These are phyloP conservation scores for Pulveroboletus sp. DNA, from an alignment of 768 basidiomycete genomes.

Conservation along the genomic window DNA sequence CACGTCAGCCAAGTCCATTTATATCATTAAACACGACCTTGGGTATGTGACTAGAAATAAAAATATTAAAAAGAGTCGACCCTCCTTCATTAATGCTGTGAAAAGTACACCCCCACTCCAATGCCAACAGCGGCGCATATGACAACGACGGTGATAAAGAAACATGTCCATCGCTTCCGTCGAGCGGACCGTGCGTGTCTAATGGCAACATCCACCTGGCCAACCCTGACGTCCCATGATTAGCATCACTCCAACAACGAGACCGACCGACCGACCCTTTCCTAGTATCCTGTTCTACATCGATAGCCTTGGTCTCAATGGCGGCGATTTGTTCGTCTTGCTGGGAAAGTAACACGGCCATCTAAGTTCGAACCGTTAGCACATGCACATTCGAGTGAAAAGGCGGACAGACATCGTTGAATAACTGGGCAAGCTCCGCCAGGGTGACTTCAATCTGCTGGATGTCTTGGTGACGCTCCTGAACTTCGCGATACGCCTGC, in stretches of 20 bases:
- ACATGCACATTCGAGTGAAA: neutral
- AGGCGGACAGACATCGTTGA: slow-evolving; percentile 59
- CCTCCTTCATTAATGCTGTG: neutral
- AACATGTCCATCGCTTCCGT: slow-evolving; percentile 84
- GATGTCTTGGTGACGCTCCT: slow-evolving; percentile 83
- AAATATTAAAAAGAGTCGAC: neutral
- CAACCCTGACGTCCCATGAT: slow-evolving; percentile 37
- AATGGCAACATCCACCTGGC: slow-evolving; percentile 65
- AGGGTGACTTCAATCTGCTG: slow-evolving; percentile 81
- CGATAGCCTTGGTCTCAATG: slow-evolving; percentile 58
- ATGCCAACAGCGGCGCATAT: slow-evolving; percentile 44
- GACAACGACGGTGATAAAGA: slow-evolving; percentile 54
- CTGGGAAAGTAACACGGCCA: slow-evolving; percentile 72
- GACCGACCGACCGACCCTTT: slow-evolving; percentile 49
- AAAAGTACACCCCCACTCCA: slow-evolving; percentile 29
- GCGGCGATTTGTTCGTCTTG: slow-evolving; percentile 70
- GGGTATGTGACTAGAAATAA: slow-evolving; percentile 2
- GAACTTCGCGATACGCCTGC: slow-evolving; percentile 81
- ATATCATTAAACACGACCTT: neutral
- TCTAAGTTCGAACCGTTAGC: slow-evolving; percentile 37
- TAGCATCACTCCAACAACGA: neutral
- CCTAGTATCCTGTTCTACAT: slow-evolving; percentile 64
- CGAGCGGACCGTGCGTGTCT: slow-evolving; percentile 64
- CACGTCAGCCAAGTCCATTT: slow-evolving; percentile 16
- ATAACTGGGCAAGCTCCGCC: slow-evolving; percentile 84